Evolutionary conservation across 345 rosid species (phyloP).

Genomic region (Lumnitzera littorea): DNA sequence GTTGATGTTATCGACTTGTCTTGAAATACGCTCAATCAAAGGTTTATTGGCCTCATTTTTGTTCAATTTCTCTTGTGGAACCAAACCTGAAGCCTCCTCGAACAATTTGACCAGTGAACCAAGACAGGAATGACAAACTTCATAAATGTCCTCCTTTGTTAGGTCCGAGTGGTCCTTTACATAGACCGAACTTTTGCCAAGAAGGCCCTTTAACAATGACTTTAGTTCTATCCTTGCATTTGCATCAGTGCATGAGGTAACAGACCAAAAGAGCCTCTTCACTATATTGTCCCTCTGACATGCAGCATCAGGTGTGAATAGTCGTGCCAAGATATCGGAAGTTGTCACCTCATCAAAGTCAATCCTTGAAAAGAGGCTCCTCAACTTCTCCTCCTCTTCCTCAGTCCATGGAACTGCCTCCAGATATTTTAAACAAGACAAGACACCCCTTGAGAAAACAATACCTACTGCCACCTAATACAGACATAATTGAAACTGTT

Average conservation of each 20-base stretch:
- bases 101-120: constrained; percentile 40
- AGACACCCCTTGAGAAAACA: constrained; percentile 52
- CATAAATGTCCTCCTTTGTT: constrained; percentile 60
- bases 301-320: constrained; percentile 27
- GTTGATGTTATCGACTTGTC: constrained; percentile 76
- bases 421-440: constrained; percentile 70
- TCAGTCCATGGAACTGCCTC: constrained; percentile 98
- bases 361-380: constrained; percentile 43
- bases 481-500: neutral
- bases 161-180: constrained; percentile 73
- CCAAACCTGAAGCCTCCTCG: constrained; percentile 36
- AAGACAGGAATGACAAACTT: constrained; percentile 49
- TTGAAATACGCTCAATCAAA: constrained; percentile 57
- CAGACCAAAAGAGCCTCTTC: constrained; percentile 61
- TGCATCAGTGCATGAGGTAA: constrained; percentile 48
- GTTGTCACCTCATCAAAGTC: constrained; percentile 50
- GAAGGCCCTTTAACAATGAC: constrained; percentile 70
- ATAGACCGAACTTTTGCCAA: constrained; percentile 80
- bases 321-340: constrained; percentile 63
- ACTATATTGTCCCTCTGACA: constrained; percentile 48
- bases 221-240: constrained; percentile 80
- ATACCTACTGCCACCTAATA: constrained; percentile 70
- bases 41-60: constrained; percentile 45
- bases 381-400: constrained; percentile 86
- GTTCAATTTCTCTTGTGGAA: constrained; percentile 11